Percentiles rank a stretch among this genome's conserved stretches.
Conservation (phyloP, 1,139 yeast species). For the Protomyces inundatus region DNA sequence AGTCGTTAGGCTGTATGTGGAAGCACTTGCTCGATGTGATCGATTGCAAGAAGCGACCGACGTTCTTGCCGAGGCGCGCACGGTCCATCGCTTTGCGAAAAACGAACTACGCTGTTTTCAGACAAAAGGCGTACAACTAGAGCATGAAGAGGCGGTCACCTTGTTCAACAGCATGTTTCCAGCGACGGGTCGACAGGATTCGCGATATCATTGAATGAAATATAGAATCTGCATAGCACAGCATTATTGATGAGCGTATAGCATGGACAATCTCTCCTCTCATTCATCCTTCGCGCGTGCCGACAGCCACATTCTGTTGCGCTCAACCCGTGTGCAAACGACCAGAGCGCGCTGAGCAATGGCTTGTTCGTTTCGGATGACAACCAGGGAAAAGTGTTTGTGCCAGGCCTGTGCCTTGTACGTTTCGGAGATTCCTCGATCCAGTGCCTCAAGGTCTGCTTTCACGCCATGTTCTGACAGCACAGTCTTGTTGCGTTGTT, state of each 20-base stretch:
- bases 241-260: too few relatives aligned
- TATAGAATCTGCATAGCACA: too few relatives aligned
- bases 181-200: background rate
- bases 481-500: background rate
- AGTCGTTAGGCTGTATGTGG: slow-evolving; percentile 10
- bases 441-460: background rate
- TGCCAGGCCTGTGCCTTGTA: background rate
- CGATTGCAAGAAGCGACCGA: slow-evolving; percentile 7
- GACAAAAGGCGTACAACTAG: slow-evolving; percentile 16
- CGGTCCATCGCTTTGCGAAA: background rate
- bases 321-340: background rate
- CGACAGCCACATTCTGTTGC: background rate
- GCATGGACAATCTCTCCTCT: background rate
- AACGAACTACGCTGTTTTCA: slow-evolving; percentile 13
- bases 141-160: slow-evolving; percentile 18
- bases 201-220: background rate
- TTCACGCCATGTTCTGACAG: background rate
- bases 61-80: slow-evolving; percentile 1
- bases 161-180: slow-evolving; percentile 18
- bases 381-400: background rate
- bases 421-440: background rate
- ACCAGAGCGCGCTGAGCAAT: background rate
- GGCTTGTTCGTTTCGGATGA: background rate
- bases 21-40: slow-evolving; percentile 11
- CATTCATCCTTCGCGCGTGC: background rate